Conservation (phyloP, 805 yeast genomes). For the Myxozyma sirexii region DNA sequence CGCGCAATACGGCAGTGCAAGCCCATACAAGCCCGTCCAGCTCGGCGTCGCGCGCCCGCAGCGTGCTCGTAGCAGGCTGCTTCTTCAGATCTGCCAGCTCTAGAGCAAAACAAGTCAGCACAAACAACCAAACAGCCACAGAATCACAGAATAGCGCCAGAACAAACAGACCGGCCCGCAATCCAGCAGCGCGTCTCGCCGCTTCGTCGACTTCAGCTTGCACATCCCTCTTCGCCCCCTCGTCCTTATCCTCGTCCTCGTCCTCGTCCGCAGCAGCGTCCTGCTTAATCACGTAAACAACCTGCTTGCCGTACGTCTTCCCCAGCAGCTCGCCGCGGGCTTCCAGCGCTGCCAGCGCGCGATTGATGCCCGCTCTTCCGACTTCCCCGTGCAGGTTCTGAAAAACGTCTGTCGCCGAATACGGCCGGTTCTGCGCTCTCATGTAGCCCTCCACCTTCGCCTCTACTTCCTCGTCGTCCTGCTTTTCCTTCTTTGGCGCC, state of each 20-base stretch:
- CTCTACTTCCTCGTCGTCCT: conserved; percentile 2
- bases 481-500: conserved; percentile 14
- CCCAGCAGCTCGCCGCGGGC: conserved; percentile 17
- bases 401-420: conserved; percentile 32
- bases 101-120: background rate
- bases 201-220: conserved; percentile 11
- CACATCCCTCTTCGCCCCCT: conserved; percentile 5
- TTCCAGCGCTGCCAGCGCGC: conserved; percentile 31
- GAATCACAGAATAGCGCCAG: too few species aligned
- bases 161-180: background rate
- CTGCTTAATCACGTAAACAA: conserved; percentile 30
- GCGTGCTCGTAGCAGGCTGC: conserved; percentile 2
- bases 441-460: conserved; percentile 23
- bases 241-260: conserved; percentile 5
- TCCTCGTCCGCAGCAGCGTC: background rate
- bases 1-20: background rate
- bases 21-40: conserved; percentile 10
- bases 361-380: conserved; percentile 21
- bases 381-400: conserved; percentile 28
- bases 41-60: conserved; percentile 5
- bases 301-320: conserved; percentile 33
- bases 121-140: background rate
- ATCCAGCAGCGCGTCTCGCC: background rate
- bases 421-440: conserved; percentile 33
- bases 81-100: conserved; percentile 15